phyloP scores from a whole-genome alignment of 2,329 filamentous ascomycete species.

The Ceratocystis destructans region DNA sequence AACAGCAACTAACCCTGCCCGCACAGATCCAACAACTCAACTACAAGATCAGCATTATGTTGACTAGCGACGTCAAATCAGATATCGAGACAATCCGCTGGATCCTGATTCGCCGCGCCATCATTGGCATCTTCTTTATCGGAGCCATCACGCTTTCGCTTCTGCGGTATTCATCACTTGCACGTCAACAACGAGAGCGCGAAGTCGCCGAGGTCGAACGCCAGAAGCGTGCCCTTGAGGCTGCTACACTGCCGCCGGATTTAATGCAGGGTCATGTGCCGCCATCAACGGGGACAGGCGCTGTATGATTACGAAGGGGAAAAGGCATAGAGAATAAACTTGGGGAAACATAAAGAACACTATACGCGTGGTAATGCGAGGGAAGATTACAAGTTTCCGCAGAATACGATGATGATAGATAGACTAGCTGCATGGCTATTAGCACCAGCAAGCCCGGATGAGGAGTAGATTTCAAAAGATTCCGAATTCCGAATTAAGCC shows the following conservation, averaged over 20 bases:
- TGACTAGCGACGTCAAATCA: slow-evolving; percentile 82
- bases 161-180: slow-evolving; percentile 46
- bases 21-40: slow-evolving; percentile 79
- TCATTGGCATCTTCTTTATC: slow-evolving; percentile 53
- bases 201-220: slow-evolving; percentile 20
- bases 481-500: no score
- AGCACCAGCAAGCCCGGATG: no score
- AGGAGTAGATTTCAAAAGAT: no score
- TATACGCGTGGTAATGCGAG: no score
- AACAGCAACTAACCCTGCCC: slow-evolving; percentile 18
- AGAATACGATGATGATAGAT: no score
- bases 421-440: no score
- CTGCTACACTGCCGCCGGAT: not conserved
- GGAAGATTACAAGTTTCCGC: no score
- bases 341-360: not conserved
- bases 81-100: slow-evolving; percentile 86
- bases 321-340: not conserved
- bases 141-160: slow-evolving; percentile 45
- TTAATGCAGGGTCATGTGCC: not conserved
- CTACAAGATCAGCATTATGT: slow-evolving; percentile 83
- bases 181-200: slow-evolving; percentile 31
- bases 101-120: slow-evolving; percentile 56
- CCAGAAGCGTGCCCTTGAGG: slow-evolving; percentile 29
- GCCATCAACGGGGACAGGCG: not conserved
- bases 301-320: not conserved